A percentile compares a stretch with the other conserved stretches of the same genome.
These are phyloP conservation scores for Metschnikowia cerradonensis DNA, from an alignment of 805 yeast species.

Conservation along the genomic window DNA sequence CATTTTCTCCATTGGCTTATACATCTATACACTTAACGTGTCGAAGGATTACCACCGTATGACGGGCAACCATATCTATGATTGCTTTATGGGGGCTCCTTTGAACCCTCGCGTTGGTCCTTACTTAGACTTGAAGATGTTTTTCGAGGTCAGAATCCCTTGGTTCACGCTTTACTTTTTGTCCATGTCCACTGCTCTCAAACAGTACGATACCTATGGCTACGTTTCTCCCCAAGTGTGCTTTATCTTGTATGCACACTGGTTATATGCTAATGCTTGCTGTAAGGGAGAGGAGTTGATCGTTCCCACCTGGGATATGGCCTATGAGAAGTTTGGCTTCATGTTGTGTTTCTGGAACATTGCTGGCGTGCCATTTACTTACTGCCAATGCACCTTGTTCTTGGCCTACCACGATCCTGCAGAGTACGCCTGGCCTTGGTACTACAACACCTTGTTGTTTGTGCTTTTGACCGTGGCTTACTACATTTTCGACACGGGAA, in stretches of 20 bases:
- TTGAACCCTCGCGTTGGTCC: constrained; percentile 93
- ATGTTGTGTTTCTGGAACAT: constrained; percentile 98
- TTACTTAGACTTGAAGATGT: constrained; percentile 86
- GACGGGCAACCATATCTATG: constrained; percentile 89
- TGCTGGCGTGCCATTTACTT: constrained; percentile 98
- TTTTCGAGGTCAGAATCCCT: constrained; percentile 94
- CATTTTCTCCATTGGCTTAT: constrained; percentile 61
- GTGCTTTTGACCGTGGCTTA: constrained; percentile 63
- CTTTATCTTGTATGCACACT: constrained; percentile 76
- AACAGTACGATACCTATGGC: constrained; percentile 82
- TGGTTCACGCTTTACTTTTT: constrained; percentile 89
- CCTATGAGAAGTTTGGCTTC: constrained; percentile 98
- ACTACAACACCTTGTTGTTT: constrained; percentile 56
- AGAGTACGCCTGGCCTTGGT: constrained; percentile 71
- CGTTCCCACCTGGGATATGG: constrained; percentile 99
- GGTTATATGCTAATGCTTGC: constrained; percentile 95
- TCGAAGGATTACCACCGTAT: constrained; percentile 79
- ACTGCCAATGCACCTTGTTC: constrained; percentile 88
- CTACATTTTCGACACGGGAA: constrained; percentile 90
- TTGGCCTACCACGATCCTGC: constrained; percentile 77
- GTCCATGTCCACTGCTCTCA: constrained; percentile 66
- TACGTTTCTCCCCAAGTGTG: constrained; percentile 70
- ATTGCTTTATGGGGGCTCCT: constrained; percentile 96
- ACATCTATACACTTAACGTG: constrained; percentile 59
- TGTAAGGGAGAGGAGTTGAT: constrained; percentile 96